These are phyloP conservation scores for Trichopus zeylanicus DNA, from an alignment of 116 monocot genomes.

Conservation along the genomic window DNA sequence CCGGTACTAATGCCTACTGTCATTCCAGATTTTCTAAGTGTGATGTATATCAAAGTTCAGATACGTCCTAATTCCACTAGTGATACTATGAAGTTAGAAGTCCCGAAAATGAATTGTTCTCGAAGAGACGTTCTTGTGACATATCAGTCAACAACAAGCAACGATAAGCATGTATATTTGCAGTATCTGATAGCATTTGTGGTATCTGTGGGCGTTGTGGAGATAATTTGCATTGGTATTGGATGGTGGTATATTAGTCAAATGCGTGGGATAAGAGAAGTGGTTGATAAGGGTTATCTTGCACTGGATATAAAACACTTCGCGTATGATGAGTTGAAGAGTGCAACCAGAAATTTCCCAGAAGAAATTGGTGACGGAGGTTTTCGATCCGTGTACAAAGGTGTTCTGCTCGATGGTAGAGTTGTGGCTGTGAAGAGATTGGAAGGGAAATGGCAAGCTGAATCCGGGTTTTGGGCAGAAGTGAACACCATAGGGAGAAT, in stretches of 20 bases:
- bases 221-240: background rate
- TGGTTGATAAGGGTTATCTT: background rate
- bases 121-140: background rate
- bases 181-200: background rate
- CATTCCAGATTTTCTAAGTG: background rate
- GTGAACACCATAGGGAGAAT: constrained; percentile 1
- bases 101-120: background rate
- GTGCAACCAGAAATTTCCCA: background rate
- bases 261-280: background rate
- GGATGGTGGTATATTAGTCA: background rate
- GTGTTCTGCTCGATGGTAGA: background rate
- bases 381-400: background rate
- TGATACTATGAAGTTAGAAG: no score
- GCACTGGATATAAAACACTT: constrained; percentile 22
- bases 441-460: background rate
- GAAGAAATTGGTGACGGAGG: background rate
- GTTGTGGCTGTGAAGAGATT: constrained; percentile 3
- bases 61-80: no score
- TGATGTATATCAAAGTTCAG: no score
- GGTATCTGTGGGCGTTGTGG: background rate
- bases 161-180: background rate
- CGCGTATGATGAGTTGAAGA: constrained; percentile 3
- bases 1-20: background rate
- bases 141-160: background rate
- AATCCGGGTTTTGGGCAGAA: constrained; percentile 6